These are phyloP conservation scores for Camelina hispida DNA, from an alignment of 345 rosid species.

Conservation along the genomic window DNA sequence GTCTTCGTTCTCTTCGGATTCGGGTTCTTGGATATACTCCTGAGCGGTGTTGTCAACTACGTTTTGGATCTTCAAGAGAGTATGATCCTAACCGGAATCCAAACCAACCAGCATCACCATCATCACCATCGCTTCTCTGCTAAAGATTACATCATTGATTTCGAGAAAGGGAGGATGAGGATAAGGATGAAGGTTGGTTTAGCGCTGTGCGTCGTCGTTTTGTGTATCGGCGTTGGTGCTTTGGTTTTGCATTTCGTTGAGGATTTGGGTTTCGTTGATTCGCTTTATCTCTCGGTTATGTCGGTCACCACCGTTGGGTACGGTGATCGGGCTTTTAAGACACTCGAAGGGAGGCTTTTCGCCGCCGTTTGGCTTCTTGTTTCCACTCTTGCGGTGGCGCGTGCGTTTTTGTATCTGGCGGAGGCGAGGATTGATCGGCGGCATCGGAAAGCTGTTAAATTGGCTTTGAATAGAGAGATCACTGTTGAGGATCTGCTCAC, in stretches of 20 bases:
- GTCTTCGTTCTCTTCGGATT: slow-evolving; percentile 75
- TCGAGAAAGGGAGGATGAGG: slow-evolving; percentile 81
- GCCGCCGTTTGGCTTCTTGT: slow-evolving; percentile 74
- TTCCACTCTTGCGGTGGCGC: slow-evolving; percentile 75
- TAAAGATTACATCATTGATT: slow-evolving; percentile 60
- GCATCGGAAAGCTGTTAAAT: slow-evolving; percentile 65
- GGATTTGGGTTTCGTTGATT: slow-evolving; percentile 58
- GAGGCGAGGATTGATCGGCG: slow-evolving; percentile 74
- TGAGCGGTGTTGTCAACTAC: slow-evolving; percentile 69
- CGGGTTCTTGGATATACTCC: slow-evolving; percentile 68
- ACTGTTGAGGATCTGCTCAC: slow-evolving; percentile 69
- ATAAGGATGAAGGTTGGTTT: slow-evolving; percentile 73
- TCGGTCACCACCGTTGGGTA: slow-evolving; percentile 84
- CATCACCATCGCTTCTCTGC: slow-evolving; percentile 48
- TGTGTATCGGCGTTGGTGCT: slow-evolving; percentile 64
- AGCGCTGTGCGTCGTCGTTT: slow-evolving; percentile 71
- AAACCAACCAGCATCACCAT: not conserved
- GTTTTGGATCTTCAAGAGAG: slow-evolving; percentile 71
- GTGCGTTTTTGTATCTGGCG: slow-evolving; percentile 71
- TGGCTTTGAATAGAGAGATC: slow-evolving; percentile 66
- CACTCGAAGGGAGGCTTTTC: slow-evolving; percentile 64
- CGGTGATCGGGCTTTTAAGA: slow-evolving; percentile 70
- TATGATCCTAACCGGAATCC: slow-evolving; percentile 57
- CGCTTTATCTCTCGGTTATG: slow-evolving; percentile 78
- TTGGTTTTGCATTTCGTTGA: slow-evolving; percentile 62